phyloP scores from a whole-genome alignment of 148 eudicot species.

The Rhododendron vialii region DNA sequence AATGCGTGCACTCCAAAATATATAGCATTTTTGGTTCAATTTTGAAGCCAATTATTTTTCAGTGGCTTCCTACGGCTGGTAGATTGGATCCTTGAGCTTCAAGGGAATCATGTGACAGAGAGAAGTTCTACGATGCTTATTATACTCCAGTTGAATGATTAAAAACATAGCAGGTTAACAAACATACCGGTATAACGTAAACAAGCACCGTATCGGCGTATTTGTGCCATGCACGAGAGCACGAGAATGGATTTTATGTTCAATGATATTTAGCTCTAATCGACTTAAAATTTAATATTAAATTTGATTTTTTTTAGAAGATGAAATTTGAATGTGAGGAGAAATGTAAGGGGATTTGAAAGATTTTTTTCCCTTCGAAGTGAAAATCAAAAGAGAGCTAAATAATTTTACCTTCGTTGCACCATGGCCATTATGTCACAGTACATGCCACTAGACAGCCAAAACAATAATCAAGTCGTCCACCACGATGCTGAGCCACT shows the following conservation, averaged over 20 bases:
- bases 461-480: slow-evolving; percentile 45
- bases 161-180: not conserved
- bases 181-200: not conserved
- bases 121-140: not conserved
- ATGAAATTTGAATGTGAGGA: not conserved
- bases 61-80: not conserved
- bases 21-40: not conserved
- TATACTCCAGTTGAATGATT: not conserved
- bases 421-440: slow-evolving; percentile 92
- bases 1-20: not conserved
- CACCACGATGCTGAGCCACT: slow-evolving; percentile 66
- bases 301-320: too few relatives aligned
- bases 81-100: not conserved
- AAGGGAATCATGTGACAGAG: not conserved
- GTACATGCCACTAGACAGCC: slow-evolving; percentile 90
- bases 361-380: not conserved
- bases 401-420: too few relatives aligned
- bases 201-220: not conserved
- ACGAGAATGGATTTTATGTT: too few relatives aligned
- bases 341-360: not conserved
- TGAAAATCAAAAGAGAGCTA: not conserved
- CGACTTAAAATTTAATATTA: not conserved
- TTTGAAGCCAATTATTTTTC: not conserved
- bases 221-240: not conserved
- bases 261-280: not conserved